Evolutionary conservation across 2,329 filamentous ascomycete genomes (phyloP).

Genomic region (Kalaharituber pfeilii): DNA sequence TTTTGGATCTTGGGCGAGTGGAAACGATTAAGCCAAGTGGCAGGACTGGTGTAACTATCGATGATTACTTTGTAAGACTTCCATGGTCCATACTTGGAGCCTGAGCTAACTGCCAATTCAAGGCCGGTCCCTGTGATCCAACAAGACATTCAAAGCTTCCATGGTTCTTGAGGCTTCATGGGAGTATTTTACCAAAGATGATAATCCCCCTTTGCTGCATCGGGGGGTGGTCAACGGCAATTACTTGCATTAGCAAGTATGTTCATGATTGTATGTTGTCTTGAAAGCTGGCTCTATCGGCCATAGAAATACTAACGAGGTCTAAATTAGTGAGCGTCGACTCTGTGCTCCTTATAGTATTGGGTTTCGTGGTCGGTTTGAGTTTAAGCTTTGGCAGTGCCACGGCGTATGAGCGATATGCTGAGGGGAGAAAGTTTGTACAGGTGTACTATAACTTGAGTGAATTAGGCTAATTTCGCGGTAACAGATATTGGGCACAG

Average conservation of each 20-base stretch:
- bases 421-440: slow-evolving; percentile 41
- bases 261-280: slow-evolving; percentile 28
- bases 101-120: slow-evolving; percentile 2
- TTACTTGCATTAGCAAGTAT: slow-evolving; percentile 40
- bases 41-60: neutral
- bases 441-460: neutral
- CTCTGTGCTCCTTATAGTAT: slow-evolving; percentile 54
- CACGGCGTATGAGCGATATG: slow-evolving; percentile 58
- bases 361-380: slow-evolving; percentile 66
- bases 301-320: slow-evolving; percentile 7
- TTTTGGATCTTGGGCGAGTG: too few relatives aligned
- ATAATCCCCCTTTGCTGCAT: slow-evolving; percentile 49
- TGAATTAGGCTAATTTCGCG: neutral
- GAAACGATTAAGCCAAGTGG: neutral
- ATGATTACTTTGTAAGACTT: slow-evolving; percentile 12
- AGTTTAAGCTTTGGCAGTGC: slow-evolving; percentile 61
- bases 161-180: slow-evolving; percentile 56
- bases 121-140: slow-evolving; percentile 46
- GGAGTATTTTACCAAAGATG: slow-evolving; percentile 57
- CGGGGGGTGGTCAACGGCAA: slow-evolving; percentile 45
- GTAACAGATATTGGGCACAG: slow-evolving; percentile 41
- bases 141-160: slow-evolving; percentile 61
- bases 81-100: slow-evolving; percentile 1
- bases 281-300: neutral
- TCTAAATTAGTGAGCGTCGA: slow-evolving; percentile 36